Conservation (phyloP, 495 filamentous ascomycete species). For the Podospora fimiseda region DNA sequence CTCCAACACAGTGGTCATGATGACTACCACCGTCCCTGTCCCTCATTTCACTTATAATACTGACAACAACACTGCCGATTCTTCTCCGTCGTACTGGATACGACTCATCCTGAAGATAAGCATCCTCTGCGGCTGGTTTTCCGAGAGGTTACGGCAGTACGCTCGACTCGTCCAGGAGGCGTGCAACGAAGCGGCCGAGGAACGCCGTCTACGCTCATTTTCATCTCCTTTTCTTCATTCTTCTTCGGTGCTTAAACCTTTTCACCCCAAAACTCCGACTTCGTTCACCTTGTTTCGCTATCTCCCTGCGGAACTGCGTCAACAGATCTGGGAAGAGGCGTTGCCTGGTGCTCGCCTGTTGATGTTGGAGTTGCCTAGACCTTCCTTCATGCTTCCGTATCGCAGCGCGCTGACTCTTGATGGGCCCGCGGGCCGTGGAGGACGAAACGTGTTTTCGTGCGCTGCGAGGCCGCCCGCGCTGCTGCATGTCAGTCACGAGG, state of each 20-base stretch:
- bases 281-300: constrained; percentile 17
- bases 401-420: background rate
- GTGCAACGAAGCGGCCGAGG: constrained; percentile 6
- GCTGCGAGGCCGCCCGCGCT: constrained; percentile 24
- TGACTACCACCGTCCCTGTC: background rate
- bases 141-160: constrained; percentile 7
- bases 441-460: constrained; percentile 10
- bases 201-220: constrained; percentile 2
- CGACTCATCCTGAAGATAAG: constrained; percentile 10
- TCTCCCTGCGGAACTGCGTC: constrained; percentile 21
- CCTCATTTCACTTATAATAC: background rate
- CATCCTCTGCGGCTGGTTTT: constrained; percentile 15
- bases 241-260: background rate
- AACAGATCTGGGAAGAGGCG: constrained; percentile 21
- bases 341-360: constrained; percentile 18
- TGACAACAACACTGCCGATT: background rate
- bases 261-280: background rate
- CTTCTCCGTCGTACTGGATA: constrained; percentile 4
- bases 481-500: constrained; percentile 30
- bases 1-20: background rate
- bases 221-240: background rate
- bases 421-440: background rate
- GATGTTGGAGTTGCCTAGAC: constrained; percentile 11
- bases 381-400: background rate
- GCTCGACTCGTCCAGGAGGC: constrained; percentile 8